Base-by-base conservation (phyloP, 371 early-diverging fungal genomes). In the Batkoa obscura region DNA sequence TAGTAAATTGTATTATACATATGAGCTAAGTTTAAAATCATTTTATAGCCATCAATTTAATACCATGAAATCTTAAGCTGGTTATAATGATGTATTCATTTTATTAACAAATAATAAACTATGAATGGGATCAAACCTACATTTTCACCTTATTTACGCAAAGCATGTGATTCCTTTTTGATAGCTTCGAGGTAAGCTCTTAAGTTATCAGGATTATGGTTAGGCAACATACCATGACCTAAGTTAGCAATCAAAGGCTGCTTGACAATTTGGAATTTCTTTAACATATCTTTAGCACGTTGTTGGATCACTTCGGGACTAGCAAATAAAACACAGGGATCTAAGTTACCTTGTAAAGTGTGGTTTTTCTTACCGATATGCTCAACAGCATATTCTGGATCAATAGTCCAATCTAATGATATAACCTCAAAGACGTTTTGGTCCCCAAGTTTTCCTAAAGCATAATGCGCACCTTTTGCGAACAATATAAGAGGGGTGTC, bases 281-380 rank as follows among this genome's bases (percentile, higher is more conserved):
- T 67, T 17, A 94, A 71, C 94, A 95, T 95, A 37, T 68, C 72
- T 54, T 72, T 71, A 12, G 88, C 88, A 32, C 76, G 72, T 33
- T 71, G 69, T 23, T 80, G 68, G 60, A 97, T 89, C 10, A 74
- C 72, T 59, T 88, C 85, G 41, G 66, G 65, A 12, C 74, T 71
- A 39, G 78, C 94, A 60, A 86, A 92, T 43, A 97, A 66, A 12
- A 81, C 66, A 15, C 72, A 76, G 2, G 98, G 96, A 62, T 94
- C 94, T 68, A 94, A 83, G 68, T 97, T 97, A 36, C 98, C 98
- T 72, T 97, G 98, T 37, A 97, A 71, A 13, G 83, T 80, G 33
- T 82, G 76, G 42, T 71, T 72, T 47, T 69, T 65, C 13, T 68
- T 56, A 58, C 73, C 72, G 15, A 64, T 48, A n/a, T 43, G 46